Evolutionary conservation across 1,139 yeast genomes (phyloP).

Genomic region (Scheffersomyces quercinus): DNA sequence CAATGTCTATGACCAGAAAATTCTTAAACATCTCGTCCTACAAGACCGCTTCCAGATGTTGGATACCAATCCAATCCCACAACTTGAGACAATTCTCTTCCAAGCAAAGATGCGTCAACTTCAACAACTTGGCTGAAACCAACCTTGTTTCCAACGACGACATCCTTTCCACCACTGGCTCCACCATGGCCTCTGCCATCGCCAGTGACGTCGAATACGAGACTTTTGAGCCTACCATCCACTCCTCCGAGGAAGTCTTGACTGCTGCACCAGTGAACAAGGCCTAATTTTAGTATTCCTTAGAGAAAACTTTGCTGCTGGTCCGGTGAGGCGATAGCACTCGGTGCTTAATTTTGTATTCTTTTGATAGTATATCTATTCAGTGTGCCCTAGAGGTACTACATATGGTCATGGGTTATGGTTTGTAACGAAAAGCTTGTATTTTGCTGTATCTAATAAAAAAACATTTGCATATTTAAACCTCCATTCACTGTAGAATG

Average conservation of each 20-base stretch:
- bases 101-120: constrained; percentile 38
- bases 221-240: constrained; percentile 41
- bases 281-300: constrained; percentile 14
- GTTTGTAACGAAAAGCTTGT: no score
- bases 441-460: no score
- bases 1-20: constrained; percentile 32
- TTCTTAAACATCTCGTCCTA: constrained; percentile 37
- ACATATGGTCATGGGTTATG: no score
- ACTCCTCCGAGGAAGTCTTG: constrained; percentile 42
- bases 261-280: constrained; percentile 51
- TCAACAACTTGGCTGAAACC: constrained; percentile 35
- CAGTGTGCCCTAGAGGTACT: no score
- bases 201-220: constrained; percentile 22
- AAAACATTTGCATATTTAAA: no score
- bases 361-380: no score
- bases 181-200: constrained; percentile 8
- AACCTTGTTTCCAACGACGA: constrained; percentile 40
- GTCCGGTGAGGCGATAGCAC: background rate
- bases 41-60: constrained; percentile 48
- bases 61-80: constrained; percentile 37
- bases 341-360: no score
- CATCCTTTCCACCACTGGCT: constrained; percentile 20
- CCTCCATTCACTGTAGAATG: no score
- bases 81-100: constrained; percentile 33
- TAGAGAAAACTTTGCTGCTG: background rate